Evolutionary conservation across 2,329 filamentous ascomycete species (phyloP), one percentile per base, ranked within the genome.

Genomic region (Colletotrichum kahawae): DNA sequence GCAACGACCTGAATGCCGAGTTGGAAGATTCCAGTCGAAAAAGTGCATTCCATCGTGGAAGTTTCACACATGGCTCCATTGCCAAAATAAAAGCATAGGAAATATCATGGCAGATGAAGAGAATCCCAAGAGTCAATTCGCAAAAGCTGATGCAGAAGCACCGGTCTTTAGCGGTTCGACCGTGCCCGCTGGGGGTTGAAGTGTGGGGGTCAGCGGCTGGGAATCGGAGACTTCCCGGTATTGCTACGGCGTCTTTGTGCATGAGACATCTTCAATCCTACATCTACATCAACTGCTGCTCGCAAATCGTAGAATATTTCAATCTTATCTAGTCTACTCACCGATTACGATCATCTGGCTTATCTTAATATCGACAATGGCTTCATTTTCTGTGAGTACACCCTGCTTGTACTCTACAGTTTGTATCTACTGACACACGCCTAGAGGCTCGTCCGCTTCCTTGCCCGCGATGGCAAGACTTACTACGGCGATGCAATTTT

Each of bases 401-500:
- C 43, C 16, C 12, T 16, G 64, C 54, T 13, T 29, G n/a, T 54
- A 24, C 21, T 33, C 13, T 16, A 34, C 13, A 34, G 64, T n/a
- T n/a, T n/a, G 21, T 29, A 51, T 56, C 5, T 21, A 70, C 75
- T 60, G 60, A 75, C 63, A 18, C 33, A 34, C 57, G 43, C 69
- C 38, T 79, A 95, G 92, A 91, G 93, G 79, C 92, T 95, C 51
- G 87, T 95, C 78, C 92, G 94, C 68, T 95, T 95, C 84, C 89
- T 95, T 10, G 92, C 93, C 79, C 91, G 89, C 79, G 92, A 95
- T 80, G 93, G 93, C 81, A 87, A 88, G 71, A 89, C 90, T 43
- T 93, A 94, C 83, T 94, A 95, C 77, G 94, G 94, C 78, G 93
- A 95, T 84, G 93, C 94, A 75, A 91, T 95, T 71, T 88, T 95